These are phyloP conservation scores for Gracilaria domingensis DNA, from an alignment of 23 red algal species.

Conservation along the genomic window DNA sequence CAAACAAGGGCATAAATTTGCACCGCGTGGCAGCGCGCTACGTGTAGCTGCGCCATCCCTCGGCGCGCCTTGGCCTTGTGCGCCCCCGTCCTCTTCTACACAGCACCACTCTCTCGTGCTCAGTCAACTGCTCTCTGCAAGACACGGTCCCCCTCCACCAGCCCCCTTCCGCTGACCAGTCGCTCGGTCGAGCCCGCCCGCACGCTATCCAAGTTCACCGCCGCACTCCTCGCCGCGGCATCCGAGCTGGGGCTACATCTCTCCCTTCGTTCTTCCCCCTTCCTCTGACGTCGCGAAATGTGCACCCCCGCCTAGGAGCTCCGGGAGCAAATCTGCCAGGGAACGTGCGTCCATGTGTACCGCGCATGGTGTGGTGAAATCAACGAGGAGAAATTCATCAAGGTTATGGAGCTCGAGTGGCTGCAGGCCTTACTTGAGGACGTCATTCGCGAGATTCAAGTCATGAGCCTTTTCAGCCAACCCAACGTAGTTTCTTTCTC, in stretches of 20 bases:
- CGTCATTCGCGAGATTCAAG: conserved; percentile 93
- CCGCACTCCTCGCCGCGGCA: conserved; percentile 44
- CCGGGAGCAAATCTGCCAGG: conserved; percentile 91
- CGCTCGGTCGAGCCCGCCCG: not conserved
- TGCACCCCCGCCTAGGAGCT: conserved; percentile 82
- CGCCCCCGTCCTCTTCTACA: conserved; percentile 1
- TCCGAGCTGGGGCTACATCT: conserved; percentile 16
- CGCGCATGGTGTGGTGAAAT: conserved; percentile 88
- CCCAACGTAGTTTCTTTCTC: conserved; percentile 95
- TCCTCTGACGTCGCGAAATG: conserved; percentile 40
- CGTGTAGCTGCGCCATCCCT: conserved; percentile 4
- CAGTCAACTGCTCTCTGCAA: not conserved
- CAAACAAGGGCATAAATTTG: conserved; percentile 4
- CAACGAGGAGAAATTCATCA: conserved; percentile 93
- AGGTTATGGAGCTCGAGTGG: conserved; percentile 92
- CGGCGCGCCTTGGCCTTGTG: not conserved
- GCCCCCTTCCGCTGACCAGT: not conserved
- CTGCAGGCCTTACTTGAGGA: conserved; percentile 93
- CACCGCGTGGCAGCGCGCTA: not conserved
- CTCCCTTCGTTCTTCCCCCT: conserved; percentile 3
- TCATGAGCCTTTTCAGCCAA: conserved; percentile 96
- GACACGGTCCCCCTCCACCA: not conserved
- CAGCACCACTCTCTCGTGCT: not conserved
- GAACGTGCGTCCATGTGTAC: conserved; percentile 83
- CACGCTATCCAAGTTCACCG: conserved; percentile 22